phyloP scores from a whole-genome alignment of 345 rosid species.

The Ceriops decandra region DNA sequence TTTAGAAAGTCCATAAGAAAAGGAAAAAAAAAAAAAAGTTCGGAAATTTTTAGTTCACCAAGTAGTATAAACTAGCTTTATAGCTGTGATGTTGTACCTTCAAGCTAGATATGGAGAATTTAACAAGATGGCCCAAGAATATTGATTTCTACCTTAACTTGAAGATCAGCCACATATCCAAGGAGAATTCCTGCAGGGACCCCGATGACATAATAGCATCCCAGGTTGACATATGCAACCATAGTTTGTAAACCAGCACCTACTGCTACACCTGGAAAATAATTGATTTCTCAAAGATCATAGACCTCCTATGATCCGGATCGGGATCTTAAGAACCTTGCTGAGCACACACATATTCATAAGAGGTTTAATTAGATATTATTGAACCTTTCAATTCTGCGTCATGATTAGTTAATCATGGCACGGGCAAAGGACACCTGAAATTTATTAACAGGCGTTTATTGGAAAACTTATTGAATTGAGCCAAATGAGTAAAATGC shows the following conservation, averaged over 20 bases:
- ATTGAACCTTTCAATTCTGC: no score
- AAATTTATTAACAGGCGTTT: no score
- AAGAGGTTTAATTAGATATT: no score
- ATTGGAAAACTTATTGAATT: no score
- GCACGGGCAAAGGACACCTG: no score
- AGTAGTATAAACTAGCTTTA: background rate
- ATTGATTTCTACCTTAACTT: conserved; percentile 6
- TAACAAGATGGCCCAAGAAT: background rate
- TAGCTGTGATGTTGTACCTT: background rate
- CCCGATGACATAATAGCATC: conserved; percentile 12
- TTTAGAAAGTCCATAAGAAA: background rate
- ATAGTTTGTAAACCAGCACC: background rate
- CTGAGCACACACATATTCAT: no score
- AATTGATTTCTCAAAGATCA: background rate
- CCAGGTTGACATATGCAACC: conserved; percentile 3
- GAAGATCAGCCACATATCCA: conserved; percentile 18
- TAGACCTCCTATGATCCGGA: no score
- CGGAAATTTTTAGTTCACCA: background rate
- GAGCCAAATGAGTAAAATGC: no score
- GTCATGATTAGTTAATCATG: no score
- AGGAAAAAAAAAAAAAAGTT: background rate
- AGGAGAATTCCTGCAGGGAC: conserved; percentile 18
- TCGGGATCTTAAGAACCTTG: no score
- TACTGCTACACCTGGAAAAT: background rate
- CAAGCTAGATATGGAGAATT: background rate